Percentiles rank a stretch among this genome's conserved stretches.
phyloP scores from a whole-genome alignment of 768 basidiomycete genomes.

The Leccinum broughii region DNA sequence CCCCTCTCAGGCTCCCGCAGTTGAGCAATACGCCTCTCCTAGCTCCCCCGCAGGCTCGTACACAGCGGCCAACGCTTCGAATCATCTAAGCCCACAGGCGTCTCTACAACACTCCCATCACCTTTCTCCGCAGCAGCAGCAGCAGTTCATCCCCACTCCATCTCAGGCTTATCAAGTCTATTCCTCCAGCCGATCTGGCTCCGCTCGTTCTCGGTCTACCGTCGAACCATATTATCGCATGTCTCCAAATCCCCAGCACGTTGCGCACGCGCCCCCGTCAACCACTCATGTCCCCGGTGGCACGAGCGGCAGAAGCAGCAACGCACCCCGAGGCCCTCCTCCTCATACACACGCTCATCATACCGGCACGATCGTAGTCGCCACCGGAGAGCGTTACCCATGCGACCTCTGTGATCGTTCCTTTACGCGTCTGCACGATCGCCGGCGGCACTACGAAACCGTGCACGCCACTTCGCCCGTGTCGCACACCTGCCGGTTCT shows the following conservation, averaged over 20 bases:
- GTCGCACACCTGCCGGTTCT: conserved; percentile 69
- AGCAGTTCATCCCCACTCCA: conserved; percentile 50
- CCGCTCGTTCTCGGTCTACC: conserved; percentile 30
- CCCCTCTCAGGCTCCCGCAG: conserved; percentile 15
- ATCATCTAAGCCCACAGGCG: conserved; percentile 16
- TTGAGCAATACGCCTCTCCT: conserved; percentile 26
- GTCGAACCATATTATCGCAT: conserved; percentile 42
- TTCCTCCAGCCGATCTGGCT: conserved; percentile 30
- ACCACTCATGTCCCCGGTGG: conserved; percentile 13
- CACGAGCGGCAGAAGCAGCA: conserved; percentile 15
- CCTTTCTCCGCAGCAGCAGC: conserved; percentile 18
- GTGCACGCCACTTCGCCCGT: conserved; percentile 67
- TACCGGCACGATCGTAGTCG: conserved; percentile 14
- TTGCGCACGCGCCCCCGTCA: conserved; percentile 18
- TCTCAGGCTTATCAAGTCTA: conserved; percentile 42
- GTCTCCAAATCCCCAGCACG: conserved; percentile 40
- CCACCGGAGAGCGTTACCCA: conserved; percentile 58
- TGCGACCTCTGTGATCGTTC: conserved; percentile 78
- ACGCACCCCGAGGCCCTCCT: conserved; percentile 8
- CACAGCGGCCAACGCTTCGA: conserved; percentile 17
- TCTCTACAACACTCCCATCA: conserved; percentile 23
- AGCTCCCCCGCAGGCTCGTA: conserved; percentile 24
- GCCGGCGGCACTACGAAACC: conserved; percentile 79
- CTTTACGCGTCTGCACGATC: conserved; percentile 79
- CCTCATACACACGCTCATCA: conserved; percentile 10